Evolutionary conservation across 805 yeast genomes (phyloP).

Genomic region (Wickerhamiella cacticola): DNA sequence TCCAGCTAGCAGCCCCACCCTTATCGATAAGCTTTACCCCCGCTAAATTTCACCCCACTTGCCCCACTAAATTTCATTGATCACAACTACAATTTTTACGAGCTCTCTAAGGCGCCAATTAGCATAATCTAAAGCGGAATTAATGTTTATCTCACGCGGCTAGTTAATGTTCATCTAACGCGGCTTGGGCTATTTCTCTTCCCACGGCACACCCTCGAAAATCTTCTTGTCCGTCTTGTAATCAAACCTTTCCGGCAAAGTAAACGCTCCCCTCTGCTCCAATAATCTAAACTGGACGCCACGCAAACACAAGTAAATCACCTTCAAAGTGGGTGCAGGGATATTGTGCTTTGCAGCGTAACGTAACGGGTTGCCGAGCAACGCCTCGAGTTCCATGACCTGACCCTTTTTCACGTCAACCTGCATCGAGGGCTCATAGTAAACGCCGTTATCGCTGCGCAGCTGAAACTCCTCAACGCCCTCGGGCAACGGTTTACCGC

Average conservation of each 20-base stretch:
- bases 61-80: too few relatives aligned
- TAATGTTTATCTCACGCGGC: too few relatives aligned
- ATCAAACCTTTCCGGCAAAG: constrained; percentile 31
- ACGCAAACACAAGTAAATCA: constrained; percentile 47
- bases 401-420: constrained; percentile 56
- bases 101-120: too few relatives aligned
- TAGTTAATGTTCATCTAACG: background rate
- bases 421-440: constrained; percentile 61
- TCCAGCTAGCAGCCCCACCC: too few relatives aligned
- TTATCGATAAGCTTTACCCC: too few relatives aligned
- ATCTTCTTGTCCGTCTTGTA: constrained; percentile 10
- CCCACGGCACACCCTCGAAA: constrained; percentile 14
- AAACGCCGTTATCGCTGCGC: constrained; percentile 46
- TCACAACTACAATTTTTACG: too few relatives aligned
- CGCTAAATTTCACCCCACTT: too few relatives aligned
- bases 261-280: constrained; percentile 41
- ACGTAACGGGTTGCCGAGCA: constrained; percentile 51
- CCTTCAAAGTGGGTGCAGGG: constrained; percentile 45
- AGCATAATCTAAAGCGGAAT: too few relatives aligned
- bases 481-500: constrained; percentile 35
- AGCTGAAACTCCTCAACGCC: constrained; percentile 40
- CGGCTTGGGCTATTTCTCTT: background rate
- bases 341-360: constrained; percentile 40
- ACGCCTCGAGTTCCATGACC: constrained; percentile 58
- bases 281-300: constrained; percentile 50